Conservation (phyloP, 495 filamentous ascomycete genomes). For the Symbiotaphrina buchneri region DNA sequence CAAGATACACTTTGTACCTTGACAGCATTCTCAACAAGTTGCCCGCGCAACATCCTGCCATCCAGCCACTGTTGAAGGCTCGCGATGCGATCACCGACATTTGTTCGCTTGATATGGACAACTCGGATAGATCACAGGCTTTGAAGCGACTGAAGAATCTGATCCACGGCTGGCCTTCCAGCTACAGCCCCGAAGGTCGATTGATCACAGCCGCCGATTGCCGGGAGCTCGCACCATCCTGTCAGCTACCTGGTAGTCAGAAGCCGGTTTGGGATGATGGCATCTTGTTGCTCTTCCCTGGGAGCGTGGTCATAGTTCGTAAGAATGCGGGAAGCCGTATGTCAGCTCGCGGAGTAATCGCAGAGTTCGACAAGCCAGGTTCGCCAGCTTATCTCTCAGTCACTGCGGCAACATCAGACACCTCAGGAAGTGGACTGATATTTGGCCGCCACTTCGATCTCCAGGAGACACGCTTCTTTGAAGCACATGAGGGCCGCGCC, state of each 20-base stretch:
- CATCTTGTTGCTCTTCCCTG: constrained; percentile 68
- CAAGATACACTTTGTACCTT: constrained; percentile 86
- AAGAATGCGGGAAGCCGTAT: constrained; percentile 35
- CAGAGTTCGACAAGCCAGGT: constrained; percentile 60
- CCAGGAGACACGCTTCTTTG: constrained; percentile 49
- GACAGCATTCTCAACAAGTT: constrained; percentile 79
- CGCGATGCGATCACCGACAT: constrained; percentile 86
- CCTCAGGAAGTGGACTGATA: too few relatives aligned
- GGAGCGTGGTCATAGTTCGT: constrained; percentile 52
- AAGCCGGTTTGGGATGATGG: too few relatives aligned
- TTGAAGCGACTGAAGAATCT: constrained; percentile 50
- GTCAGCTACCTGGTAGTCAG: too few relatives aligned
- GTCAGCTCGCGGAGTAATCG: constrained; percentile 55
- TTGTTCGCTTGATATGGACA: constrained; percentile 59
- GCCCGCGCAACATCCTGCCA: constrained; percentile 60
- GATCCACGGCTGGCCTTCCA: constrained; percentile 58
- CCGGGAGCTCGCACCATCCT: constrained; percentile 56
- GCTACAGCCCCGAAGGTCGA: constrained; percentile 49
- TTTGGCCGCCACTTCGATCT: constrained; percentile 54
- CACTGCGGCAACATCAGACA: constrained; percentile 27
- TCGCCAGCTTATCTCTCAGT: too few relatives aligned
- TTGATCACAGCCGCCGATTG: constrained; percentile 72
- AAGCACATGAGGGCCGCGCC: constrained; percentile 47
- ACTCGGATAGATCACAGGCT: constrained; percentile 43
- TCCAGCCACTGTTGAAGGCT: constrained; percentile 59